Conservation (phyloP, 306 rosid genomes). For the Begonia masoniana region DNA sequence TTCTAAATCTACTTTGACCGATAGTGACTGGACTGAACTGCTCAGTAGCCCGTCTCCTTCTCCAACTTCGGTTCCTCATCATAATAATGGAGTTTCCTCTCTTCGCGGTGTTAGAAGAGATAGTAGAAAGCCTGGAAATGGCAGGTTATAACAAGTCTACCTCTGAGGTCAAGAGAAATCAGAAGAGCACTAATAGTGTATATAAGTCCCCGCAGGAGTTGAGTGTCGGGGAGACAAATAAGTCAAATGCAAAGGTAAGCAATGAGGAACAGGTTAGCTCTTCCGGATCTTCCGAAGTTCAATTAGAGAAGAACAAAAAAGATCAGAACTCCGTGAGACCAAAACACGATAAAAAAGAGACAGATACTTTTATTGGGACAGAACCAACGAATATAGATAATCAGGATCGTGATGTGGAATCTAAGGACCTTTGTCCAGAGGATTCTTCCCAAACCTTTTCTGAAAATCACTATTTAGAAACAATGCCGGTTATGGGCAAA, state of each 20-base stretch:
- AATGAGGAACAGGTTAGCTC: slow-evolving; percentile 49
- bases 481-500: slow-evolving; percentile 11
- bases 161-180: slow-evolving; percentile 37
- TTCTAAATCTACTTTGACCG: slow-evolving; percentile 34
- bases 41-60: slow-evolving; percentile 44
- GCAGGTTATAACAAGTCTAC: slow-evolving; percentile 17
- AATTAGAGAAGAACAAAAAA: slow-evolving; percentile 24
- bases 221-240: slow-evolving; percentile 24
- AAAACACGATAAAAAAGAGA: slow-evolving; percentile 16
- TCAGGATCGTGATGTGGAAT: slow-evolving; percentile 17
- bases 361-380: slow-evolving; percentile 17
- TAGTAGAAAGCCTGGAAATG: slow-evolving; percentile 32
- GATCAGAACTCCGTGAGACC: slow-evolving; percentile 18
- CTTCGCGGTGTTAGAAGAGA: slow-evolving; percentile 42
- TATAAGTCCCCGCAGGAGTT: slow-evolving; percentile 20
- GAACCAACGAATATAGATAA: slow-evolving; percentile 23
- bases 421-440: slow-evolving; percentile 19
- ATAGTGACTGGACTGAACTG: slow-evolving; percentile 86
- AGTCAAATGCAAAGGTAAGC: slow-evolving; percentile 41
- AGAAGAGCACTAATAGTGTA: slow-evolving; percentile 20
- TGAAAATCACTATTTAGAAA: slow-evolving; percentile 13
- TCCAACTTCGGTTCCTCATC: slow-evolving; percentile 23
- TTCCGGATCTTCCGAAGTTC: slow-evolving; percentile 28
- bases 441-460: slow-evolving; percentile 10
- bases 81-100: slow-evolving; percentile 24